Conservation (phyloP, 768 basidiomycete species). For the Boletus fagicola region DNA sequence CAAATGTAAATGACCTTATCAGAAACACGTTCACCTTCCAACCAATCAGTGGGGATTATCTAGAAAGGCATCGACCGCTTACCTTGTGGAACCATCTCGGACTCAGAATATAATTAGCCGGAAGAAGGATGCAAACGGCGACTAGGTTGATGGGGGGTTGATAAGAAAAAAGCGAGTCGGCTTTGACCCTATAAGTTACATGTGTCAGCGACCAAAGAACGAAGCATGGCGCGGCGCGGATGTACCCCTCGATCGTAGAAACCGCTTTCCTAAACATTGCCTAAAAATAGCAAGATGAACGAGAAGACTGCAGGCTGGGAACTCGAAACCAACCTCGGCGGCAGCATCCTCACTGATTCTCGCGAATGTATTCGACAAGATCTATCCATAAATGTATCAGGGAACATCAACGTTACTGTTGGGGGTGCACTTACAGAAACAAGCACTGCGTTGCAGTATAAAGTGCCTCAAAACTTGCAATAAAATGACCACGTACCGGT, state of each 20-base stretch:
- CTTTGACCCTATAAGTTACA: slow-evolving; percentile 61
- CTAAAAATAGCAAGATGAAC: slow-evolving; percentile 37
- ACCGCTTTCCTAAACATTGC: slow-evolving; percentile 96
- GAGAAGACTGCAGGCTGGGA: not conserved
- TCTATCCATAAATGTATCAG: slow-evolving; percentile 46
- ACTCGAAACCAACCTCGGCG: slow-evolving; percentile 61
- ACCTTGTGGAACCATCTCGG: slow-evolving; percentile 99
- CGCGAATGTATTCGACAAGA: slow-evolving; percentile 93
- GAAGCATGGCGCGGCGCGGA: not conserved
- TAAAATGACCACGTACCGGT: slow-evolving; percentile 58
- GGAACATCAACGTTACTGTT: not conserved
- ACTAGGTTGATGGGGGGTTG: slow-evolving; percentile 90
- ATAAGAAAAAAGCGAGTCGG: slow-evolving; percentile 90
- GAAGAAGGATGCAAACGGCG: slow-evolving; percentile 84
- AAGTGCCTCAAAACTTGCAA: not conserved
- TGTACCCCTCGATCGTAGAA: slow-evolving; percentile 88
- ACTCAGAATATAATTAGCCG: slow-evolving; percentile 78
- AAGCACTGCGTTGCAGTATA: slow-evolving; percentile 49
- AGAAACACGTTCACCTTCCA: slow-evolving; percentile 80
- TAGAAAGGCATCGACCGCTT: slow-evolving; percentile 9
- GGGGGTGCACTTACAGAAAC: slow-evolving; percentile 58
- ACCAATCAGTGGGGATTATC: slow-evolving; percentile 16
- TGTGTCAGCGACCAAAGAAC: slow-evolving; percentile 13
- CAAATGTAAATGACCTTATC: slow-evolving; percentile 54
- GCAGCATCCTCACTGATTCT: slow-evolving; percentile 90